These are phyloP conservation scores for Wickerhamomyces xylosicus DNA, from an alignment of 805 yeast genomes.

Conservation along the genomic window DNA sequence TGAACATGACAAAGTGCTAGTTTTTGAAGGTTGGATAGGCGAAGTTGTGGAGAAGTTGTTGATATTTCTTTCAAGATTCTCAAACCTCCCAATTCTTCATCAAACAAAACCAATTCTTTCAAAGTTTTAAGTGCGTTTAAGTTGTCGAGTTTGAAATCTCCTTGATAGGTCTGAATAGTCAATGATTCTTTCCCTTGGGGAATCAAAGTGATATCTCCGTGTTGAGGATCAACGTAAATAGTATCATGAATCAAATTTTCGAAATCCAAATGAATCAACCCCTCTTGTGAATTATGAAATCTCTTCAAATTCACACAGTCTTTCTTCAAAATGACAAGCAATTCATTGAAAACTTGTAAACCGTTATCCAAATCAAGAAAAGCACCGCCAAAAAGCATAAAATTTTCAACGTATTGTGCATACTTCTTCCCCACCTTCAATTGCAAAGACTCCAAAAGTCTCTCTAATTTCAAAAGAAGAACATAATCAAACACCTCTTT, in stretches of 20 bases:
- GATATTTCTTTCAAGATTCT: conserved; percentile 21
- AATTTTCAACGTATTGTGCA: conserved; percentile 22
- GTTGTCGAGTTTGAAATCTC: conserved; percentile 3
- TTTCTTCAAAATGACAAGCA: conserved; percentile 16
- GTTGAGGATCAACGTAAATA: conserved; percentile 6
- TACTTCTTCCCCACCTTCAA: conserved; percentile 12
- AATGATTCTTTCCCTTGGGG: conserved; percentile 3
- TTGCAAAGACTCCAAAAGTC: conserved; percentile 27
- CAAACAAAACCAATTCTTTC: conserved; percentile 21
- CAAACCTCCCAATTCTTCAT: conserved; percentile 26
- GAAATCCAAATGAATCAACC: conserved; percentile 6
- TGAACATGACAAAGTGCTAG: conserved; percentile 36
- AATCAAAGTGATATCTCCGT: conserved; percentile 5
- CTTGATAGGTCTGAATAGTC: conserved; percentile 8
- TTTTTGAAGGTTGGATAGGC: conserved; percentile 17
- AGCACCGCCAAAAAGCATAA: conserved; percentile 23
- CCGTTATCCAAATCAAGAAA: conserved; percentile 19
- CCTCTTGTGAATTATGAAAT: conserved; percentile 7
- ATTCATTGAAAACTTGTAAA: conserved; percentile 12
- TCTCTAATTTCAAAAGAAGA: conserved; percentile 27
- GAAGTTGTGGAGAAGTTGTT: conserved; percentile 10
- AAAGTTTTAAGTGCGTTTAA: conserved; percentile 4
- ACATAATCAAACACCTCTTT: conserved; percentile 27
- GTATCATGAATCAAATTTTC: conserved; percentile 4
- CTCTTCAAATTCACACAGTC: conserved; percentile 10